Evolutionary conservation across 169 alveolate genomes (phyloP), one percentile per base, ranked within the genome.

Genomic region (Plasmodium chabaudi): DNA sequence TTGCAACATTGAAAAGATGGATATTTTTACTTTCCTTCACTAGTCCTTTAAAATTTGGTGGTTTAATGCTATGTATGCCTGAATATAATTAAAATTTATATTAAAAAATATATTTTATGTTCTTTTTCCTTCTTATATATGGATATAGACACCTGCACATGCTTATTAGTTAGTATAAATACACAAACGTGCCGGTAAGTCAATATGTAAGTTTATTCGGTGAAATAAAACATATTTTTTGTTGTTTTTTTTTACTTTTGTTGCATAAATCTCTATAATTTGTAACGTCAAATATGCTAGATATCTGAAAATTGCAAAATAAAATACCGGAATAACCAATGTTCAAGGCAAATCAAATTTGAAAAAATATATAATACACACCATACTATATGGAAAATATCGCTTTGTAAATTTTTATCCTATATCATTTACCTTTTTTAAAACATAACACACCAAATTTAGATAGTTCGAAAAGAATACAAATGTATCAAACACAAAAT

Each of bases 401-500:
- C 6, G n/a, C 0, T 51, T 51, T 51, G 59, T 51, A 51, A 51
- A 51, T 51, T 51, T 51, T 51, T 34, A 12, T 34, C 9, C n/a
- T 17, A 5, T 17, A 5, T 61, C 39, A 55, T 25, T 21, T 19
- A 79, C 89, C 79, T 79, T 67, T 70, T 79, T 79, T 47, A 79
- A 79, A 19, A 79, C 17, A 46, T 27, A 44, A 65, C 89, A 79
- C 42, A 79, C 89, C 7, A 65, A 79, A 42, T 79, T 79, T 70
- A 79, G 67, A 64, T 79, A 79, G 67, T 65, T 79, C 13, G 89
- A 34, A 67, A 79, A 79, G 42, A 79, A 79, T 79, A 79, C 27
- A 79, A 64, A 67, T 53, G 89, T 79, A 64, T 67, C 67, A 70
- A 79, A 79, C 5, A 59, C 12, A 65, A 79, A 65, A 57, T 79